Base-by-base conservation (phyloP, 352 stramenopile species). In the Halophytophthora batemanensis region DNA sequence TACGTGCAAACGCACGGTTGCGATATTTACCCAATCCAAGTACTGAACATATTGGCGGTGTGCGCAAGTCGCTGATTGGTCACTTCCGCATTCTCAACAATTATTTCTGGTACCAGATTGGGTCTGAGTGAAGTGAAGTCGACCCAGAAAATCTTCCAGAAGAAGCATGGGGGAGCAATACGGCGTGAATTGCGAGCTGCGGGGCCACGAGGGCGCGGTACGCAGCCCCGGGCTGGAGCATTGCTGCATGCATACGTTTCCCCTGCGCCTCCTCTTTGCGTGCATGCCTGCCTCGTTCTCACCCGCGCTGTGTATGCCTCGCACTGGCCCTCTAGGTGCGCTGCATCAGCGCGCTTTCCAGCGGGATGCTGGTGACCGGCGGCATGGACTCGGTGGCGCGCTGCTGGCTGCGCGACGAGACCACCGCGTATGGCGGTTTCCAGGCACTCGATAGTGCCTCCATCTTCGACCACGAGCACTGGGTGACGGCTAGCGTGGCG, bases 401-500 rank as follows among this genome's bases (percentile, higher is more conserved):
- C 2, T 49, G 70, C 39, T 94, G 81, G 81, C 53, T 75, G 15
- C 62, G 49, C 11, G 65, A 80, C 43, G 43, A 66, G 23, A 58
- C 29, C 23, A 47, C 42, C 6, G 23, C 54, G 2, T 22, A 58
- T 7, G 35, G 39, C 6, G 48, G 48, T 3, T 89, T 79, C 51
- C 49, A 69, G 6, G 39, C 66, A 12, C 50, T 92, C 18, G 71
- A 85, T 15, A 76, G 64, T 28, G 73, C 77, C 19, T 71, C 67
- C 18, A 68, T 89, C 35, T 92, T 79, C 49, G 82, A 77, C 43
- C 83, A 94, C 48, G 79, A 90, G 48, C 83, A 94, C 64, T 94
- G 83, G 83, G 71, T 94, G 22, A 94, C 83, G 17, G 74, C 79
- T 38, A 63, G 77, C 19, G 39, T 79, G 40, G 50, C 59, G 19